A percentile compares a stretch with the other conserved stretches of the same genome.
These are phyloP conservation scores for Candida chauliodis DNA, from an alignment of 805 yeast species.

Conservation along the genomic window DNA sequence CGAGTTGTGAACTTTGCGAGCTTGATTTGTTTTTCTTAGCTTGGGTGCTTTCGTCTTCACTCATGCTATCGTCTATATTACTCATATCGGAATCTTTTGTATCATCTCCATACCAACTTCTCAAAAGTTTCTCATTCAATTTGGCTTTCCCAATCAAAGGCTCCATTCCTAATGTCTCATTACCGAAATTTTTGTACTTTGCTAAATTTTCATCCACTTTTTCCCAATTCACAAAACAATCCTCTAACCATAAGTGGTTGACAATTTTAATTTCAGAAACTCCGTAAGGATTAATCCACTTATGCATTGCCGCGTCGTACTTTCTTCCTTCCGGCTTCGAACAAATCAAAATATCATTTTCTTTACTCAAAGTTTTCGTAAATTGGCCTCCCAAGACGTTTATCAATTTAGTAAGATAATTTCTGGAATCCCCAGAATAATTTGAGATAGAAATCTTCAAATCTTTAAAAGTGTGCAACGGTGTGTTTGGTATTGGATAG, in stretches of 20 bases:
- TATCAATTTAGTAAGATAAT: conserved; percentile 62
- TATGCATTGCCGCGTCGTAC: conserved; percentile 59
- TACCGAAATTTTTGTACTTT: conserved; percentile 47
- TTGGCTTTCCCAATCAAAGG: conserved; percentile 52
- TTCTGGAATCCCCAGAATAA: conserved; percentile 80
- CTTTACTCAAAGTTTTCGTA: conserved; percentile 59
- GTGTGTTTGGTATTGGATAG: conserved; percentile 58
- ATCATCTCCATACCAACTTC: conserved; percentile 26
- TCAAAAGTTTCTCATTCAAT: conserved; percentile 40
- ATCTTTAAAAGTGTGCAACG: conserved; percentile 52
- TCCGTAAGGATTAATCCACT: conserved; percentile 48
- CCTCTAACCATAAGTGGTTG: conserved; percentile 89
- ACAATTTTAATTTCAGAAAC: conserved; percentile 46
- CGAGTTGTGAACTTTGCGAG: background rate
- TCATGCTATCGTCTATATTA: conserved; percentile 27
- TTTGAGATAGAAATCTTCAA: conserved; percentile 67
- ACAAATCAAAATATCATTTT: conserved; percentile 70
- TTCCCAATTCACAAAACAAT: conserved; percentile 59
- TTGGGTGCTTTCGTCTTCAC: conserved; percentile 20
- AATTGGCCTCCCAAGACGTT: conserved; percentile 71
- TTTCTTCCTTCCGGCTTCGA: conserved; percentile 70
- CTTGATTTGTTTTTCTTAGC: conserved; percentile 7
- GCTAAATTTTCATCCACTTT: conserved; percentile 40
- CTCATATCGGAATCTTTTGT: conserved; percentile 11
- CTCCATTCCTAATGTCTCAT: conserved; percentile 34